Conservation (phyloP, 345 rosid species). For the Fremontodendron californicum region DNA sequence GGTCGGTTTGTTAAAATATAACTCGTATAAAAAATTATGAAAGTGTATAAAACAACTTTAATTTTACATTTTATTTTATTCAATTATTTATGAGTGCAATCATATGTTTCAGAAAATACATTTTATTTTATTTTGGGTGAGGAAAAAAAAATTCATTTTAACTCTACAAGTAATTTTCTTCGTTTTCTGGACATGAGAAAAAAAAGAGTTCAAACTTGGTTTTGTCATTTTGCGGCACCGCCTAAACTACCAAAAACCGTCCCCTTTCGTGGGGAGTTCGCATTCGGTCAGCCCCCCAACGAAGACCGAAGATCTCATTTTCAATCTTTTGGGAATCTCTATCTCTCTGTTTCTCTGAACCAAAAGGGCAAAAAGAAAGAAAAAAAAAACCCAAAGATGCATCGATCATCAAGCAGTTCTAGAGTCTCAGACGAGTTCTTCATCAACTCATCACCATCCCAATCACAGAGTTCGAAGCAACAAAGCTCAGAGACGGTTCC, state of each 20-base stretch:
- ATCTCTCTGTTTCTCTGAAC: neutral
- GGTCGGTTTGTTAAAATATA: no score
- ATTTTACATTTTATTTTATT: no score
- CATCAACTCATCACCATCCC: constrained; percentile 26
- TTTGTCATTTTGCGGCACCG: neutral
- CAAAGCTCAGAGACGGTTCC: constrained; percentile 23
- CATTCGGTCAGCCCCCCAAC: neutral
- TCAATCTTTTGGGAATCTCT: neutral
- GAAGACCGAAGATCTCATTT: neutral
- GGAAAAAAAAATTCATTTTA: no score
- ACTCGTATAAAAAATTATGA: no score
- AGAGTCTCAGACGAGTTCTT: constrained; percentile 40
- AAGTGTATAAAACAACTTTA: no score
- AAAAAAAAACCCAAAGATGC: constrained; percentile 35
- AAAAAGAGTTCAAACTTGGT: neutral
- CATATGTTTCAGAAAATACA: no score
- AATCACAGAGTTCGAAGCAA: constrained; percentile 21
- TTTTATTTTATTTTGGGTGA: no score
- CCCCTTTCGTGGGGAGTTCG: neutral
- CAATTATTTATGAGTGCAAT: no score
- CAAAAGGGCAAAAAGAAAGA: neutral
- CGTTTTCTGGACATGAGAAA: no score
- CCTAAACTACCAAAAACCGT: neutral
- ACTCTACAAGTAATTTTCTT: no score
- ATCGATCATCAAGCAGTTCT: constrained; percentile 52